These are phyloP conservation scores for sorghum (Sorghum bicolor) DNA, from an alignment of 176 grass and related monocot genomes.

Conservation along the genomic window Sorghum_bicolor_NCBIv3 NC_012873.2:4574501-4575000, in stretches of 20 bases:
- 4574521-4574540: background rate
- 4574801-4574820: constrained; percentile 91
- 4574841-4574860: constrained; percentile 74
- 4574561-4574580: background rate
- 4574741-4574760: background rate
- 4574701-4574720: constrained; percentile 64
- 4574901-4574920: background rate
- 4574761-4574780: background rate
- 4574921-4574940: background rate
- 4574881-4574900: background rate
- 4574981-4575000: background rate
- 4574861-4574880: constrained; percentile 76
- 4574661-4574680: constrained; percentile 48
- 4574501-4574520: background rate
- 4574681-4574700: constrained; percentile 82
- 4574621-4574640: constrained; percentile 66
- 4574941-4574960: background rate
- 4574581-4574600: background rate
- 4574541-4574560: background rate
- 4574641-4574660: constrained; percentile 93
- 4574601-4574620: constrained; percentile 44
- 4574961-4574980: background rate
- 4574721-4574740: constrained; percentile 2
- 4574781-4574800: constrained; percentile 39
- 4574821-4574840: constrained; percentile 90